Evolutionary conservation across 441 rosid genomes (phyloP).

Genomic region (Erodium moschatum): DNA sequence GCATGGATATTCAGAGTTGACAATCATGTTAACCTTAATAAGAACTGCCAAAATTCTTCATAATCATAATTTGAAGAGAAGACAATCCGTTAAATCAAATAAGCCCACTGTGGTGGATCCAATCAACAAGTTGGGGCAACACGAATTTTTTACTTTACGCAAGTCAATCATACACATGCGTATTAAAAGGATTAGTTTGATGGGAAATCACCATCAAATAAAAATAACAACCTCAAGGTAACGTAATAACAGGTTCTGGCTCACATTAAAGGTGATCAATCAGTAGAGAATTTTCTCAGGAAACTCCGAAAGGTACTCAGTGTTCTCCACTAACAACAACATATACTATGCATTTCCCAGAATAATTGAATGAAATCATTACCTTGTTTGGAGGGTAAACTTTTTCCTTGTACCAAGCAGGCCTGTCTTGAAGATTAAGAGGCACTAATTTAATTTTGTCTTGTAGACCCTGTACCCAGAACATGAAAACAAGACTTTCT

Average conservation of each 20-base stretch:
- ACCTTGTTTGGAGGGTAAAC: constrained; percentile 45
- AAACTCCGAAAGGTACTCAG: not conserved
- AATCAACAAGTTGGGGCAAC: not conserved
- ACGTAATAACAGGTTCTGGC: not conserved
- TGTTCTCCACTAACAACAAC: not conserved
- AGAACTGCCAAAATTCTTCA: not conserved
- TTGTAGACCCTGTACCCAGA: constrained; percentile 46
- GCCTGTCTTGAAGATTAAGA: constrained; percentile 36
- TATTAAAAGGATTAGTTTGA: not conserved
- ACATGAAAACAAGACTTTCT: no score
- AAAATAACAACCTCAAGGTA: not conserved
- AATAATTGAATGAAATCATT: not conserved
- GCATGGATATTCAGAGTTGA: not conserved
- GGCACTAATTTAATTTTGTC: constrained; percentile 46
- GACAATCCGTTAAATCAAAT: not conserved
- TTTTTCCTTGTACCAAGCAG: constrained; percentile 54
- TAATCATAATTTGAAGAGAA: not conserved
- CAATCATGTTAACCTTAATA: not conserved
- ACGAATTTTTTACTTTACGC: not conserved
- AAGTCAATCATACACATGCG: not conserved
- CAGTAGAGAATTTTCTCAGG: not conserved
- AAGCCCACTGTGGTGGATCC: not conserved
- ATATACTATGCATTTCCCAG: not conserved
- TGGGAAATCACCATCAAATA: not conserved
- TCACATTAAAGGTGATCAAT: not conserved